Evolutionary conservation across 1,284 basidiomycete species (phyloP), one percentile per base, ranked within the genome.

Genomic region (Puccinia polysora): DNA sequence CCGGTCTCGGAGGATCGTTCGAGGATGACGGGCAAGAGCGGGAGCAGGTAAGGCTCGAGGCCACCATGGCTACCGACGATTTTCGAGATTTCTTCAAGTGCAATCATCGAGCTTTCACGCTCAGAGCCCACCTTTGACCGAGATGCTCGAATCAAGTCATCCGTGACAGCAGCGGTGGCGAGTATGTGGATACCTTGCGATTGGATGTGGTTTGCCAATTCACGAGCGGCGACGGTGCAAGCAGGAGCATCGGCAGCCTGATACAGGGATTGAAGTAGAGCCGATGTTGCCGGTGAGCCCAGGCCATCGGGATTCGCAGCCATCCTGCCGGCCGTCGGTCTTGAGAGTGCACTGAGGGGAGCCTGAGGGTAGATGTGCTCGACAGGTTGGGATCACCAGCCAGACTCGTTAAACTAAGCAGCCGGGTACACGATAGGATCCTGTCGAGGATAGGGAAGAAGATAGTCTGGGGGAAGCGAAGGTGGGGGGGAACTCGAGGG

Each of bases 1-100:
- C 91, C 91, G 81, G 97, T 97, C 81, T 98, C 95, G 84, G 91
- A 89, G 80, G 90, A 88, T 56, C 94, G 84, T 75, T 92, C 90
- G 78, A 92, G 88, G 55, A 97, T 81, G 64, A 86, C 80, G 12
- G 90, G 85, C 59, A 98, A 85, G 25, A 88, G 87, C 4, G 88
- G 84, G 20, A 97, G 83, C 38, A 97, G 84, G 75, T 91, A 83
- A n/a, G 92, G 91, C 73, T 88, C 91, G 62, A 84, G 83, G 40
- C 93, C 85, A 47, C 88, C 83, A 60, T 87, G 84, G 68, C 83
- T 84, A 53, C 88, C 86, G 18, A 93, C 81, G 8, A 91, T 89
- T 74, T 76, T 75, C 53, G 78, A 79, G 74, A 81, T 75, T 69
- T 79, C 77, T 18, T 78, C 77, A 64, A 81, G 73, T 12, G 87